Base-by-base conservation (phyloP, 805 yeast species). In the Candida sithepensis region DNA sequence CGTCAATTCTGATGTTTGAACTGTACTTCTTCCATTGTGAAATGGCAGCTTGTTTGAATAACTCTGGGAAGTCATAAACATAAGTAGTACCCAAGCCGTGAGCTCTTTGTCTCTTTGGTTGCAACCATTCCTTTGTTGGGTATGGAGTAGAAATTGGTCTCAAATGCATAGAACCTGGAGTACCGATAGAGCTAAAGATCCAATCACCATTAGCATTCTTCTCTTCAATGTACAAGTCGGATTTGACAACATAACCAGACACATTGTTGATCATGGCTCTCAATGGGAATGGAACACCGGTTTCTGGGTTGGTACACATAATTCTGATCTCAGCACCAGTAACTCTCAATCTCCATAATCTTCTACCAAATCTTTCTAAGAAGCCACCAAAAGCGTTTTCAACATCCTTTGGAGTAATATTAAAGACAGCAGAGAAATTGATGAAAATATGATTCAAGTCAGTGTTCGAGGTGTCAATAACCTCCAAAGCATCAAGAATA, bases 21-120 rank as follows among this genome's bases (percentile, higher is more conserved):
- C 81, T 75, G 56, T 69, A 67, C 51, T 78, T 79, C 67, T 84
- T 84, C 99, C 99, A 94, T 69, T 83, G 85, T 19, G 91, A 76
- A 47, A 81, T 68, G 34, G 88, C 78, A 34, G 97, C 96, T 73
- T 94, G 97, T 62, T 91, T 88, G 85, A 95, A 94, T 62, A 94
- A 74, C 67, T 94, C 99, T 45, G 99, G 99, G 94, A 94, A 95
- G 70, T 94, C 99, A 64, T 95, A 94, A 43, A 89, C 97, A 65
- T 89, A 94, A 10, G 99, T 91, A 18, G 99, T 94, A 54, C 99
- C 99, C 91, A 94, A 86, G 61, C 88, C 78, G 70, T 94, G 98
- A 43, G 99, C 99, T 74, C 85, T 88, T 77, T 95, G 95, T 73
- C 99, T 89, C 72, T 94, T 94, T 60, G 98, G 97, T 75, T 94